Evolutionary conservation across 768 basidiomycete species (phyloP).

Genomic region (Mrakia hoshinonis): DNA sequence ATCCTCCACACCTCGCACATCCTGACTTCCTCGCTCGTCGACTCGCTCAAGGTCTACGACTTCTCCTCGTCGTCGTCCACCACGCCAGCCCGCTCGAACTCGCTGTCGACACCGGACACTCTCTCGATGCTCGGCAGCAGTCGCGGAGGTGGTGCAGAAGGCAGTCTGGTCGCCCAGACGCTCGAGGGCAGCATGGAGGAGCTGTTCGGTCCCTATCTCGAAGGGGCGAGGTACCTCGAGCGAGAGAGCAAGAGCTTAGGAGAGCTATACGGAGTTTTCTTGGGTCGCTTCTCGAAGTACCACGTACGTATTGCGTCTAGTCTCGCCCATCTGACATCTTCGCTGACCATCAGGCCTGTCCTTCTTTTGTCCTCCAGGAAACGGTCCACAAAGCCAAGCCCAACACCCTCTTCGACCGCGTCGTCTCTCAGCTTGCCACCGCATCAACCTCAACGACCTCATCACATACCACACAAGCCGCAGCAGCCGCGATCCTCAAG

Average conservation of each 20-base stretch:
- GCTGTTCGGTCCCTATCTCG: conserved; percentile 85
- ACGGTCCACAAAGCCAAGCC: conserved; percentile 51
- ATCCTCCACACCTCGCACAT: conserved; percentile 78
- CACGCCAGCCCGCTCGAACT: background rate
- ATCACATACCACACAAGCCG: conserved; percentile 63
- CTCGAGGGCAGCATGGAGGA: conserved; percentile 95
- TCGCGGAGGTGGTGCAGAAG: conserved; percentile 9
- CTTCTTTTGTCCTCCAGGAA: conserved; percentile 33
- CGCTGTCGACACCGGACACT: background rate
- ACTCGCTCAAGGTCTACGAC: conserved; percentile 86
- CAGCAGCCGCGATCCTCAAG: conserved; percentile 70
- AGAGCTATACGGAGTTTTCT: conserved; percentile 63
- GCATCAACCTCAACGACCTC: conserved; percentile 39
- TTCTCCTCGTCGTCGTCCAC: conserved; percentile 49
- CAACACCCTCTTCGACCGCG: conserved; percentile 67
- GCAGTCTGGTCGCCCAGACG: conserved; percentile 45
- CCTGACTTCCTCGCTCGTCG: conserved; percentile 67
- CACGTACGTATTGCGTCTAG: conserved; percentile 54
- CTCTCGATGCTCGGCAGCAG: background rate
- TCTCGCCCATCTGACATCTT: background rate
- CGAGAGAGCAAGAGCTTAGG: conserved; percentile 76
- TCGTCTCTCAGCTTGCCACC: conserved; percentile 79
- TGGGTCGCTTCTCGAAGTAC: conserved; percentile 71
- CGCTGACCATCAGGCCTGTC: too few species aligned
- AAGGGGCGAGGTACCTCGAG: conserved; percentile 84